Evolutionary conservation across 1,284 basidiomycete genomes (phyloP), one percentile per base, ranked within the genome.

Genomic region (Thecaphora frezii): DNA sequence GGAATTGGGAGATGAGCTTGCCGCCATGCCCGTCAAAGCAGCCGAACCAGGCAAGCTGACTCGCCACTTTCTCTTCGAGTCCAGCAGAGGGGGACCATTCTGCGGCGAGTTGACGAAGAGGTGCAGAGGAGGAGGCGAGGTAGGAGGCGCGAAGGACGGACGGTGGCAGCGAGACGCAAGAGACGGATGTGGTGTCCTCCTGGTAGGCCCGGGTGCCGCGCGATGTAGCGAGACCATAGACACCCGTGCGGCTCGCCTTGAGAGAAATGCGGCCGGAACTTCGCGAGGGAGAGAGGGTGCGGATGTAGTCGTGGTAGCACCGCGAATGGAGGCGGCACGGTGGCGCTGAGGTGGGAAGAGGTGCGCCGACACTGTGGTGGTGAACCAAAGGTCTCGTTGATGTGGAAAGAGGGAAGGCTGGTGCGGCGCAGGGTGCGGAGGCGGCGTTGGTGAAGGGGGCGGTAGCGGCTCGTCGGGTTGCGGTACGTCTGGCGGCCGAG

Each of bases 1-100:
- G 54, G 38, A 74, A 74, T 23, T 53, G 53, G 18, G 75, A 74
- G 10, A 77, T 64, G 24, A 50, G 50, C 47, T 62, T 62, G 5
- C 76, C 74, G 22, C 76, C 76, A 30, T 77, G 75, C 13, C 74
- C 76, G 49, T 78, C 76, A 33, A 71, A 78, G 43, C 68, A 69
- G n/a, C 58, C 74, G 25, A 76, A 74, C 76, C 76, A 78, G 22
- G 66, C 67, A n/a, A 78, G 63, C 47, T 78, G 76, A 0, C 64
- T 68, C 3, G 67, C 76, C 8, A 77, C 33, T 37, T 70, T 73
- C 18, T 36, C 12, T n/a, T 70, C 60, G 7, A 62, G 71, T 14
- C 65, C 67, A 23, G 66, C 63, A 38, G 73, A 61, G 18, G 68
- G 66, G 26, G 66, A 54, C 73, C 66, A 69, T 26, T 63, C 62